phyloP scores from a whole-genome alignment of 768 basidiomycete species.

The Auriscalpium vulgare region DNA sequence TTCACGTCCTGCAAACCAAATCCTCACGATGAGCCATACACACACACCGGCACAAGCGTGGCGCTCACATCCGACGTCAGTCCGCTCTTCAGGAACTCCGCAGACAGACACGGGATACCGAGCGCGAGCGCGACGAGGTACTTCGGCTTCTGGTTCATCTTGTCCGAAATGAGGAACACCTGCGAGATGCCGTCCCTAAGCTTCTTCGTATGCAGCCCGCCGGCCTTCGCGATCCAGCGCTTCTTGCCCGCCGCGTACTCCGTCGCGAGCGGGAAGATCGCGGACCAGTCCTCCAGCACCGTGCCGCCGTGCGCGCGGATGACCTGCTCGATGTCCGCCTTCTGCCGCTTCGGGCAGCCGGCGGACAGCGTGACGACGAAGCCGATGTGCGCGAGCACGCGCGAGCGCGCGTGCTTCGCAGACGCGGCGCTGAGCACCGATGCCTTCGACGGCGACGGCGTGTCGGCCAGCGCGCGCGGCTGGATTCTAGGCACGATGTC shows the following conservation, averaged over 20 bases:
- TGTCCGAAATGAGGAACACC: constrained; percentile 63
- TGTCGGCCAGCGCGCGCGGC: constrained; percentile 26
- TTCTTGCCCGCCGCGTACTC: constrained; percentile 33
- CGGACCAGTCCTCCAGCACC: constrained; percentile 56
- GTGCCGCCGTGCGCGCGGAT: constrained; percentile 47
- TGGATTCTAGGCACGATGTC: constrained; percentile 35
- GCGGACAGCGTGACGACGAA: constrained; percentile 50
- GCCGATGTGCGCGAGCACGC: constrained; percentile 36
- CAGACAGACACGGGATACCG: constrained; percentile 74
- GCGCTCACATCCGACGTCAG: constrained; percentile 15
- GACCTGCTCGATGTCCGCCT: constrained; percentile 31
- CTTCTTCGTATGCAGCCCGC: constrained; percentile 37
- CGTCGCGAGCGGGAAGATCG: constrained; percentile 50
- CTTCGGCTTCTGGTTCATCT: constrained; percentile 64
- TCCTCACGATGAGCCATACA: too few relatives aligned
- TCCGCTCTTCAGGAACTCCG: constrained; percentile 41
- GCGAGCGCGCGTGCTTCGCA: constrained; percentile 19
- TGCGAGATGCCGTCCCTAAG: constrained; percentile 38
- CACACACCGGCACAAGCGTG: too few relatives aligned
- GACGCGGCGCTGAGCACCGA: constrained; percentile 33
- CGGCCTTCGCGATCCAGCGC: constrained; percentile 43
- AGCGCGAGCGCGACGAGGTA: constrained; percentile 76
- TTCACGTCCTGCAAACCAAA: too few relatives aligned
- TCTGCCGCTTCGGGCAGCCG: constrained; percentile 31
- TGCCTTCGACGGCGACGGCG: constrained; percentile 41